Percentiles rank a stretch among this genome's conserved stretches.
Evolutionary conservation across 2,329 filamentous ascomycete species (phyloP).

Genomic region (Ceratocystiopsis brevicomis): DNA sequence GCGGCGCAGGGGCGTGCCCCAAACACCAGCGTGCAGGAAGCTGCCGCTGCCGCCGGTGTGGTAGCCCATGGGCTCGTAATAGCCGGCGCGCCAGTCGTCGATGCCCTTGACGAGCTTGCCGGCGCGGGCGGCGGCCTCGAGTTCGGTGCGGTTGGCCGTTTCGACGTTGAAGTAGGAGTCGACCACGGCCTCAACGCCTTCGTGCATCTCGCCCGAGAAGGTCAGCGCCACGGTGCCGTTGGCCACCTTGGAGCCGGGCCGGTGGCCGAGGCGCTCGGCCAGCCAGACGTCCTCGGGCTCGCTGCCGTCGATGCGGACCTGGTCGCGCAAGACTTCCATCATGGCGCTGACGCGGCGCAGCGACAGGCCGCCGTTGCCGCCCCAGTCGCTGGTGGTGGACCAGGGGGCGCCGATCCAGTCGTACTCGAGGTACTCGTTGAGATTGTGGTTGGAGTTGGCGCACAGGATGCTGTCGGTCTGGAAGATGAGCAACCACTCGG

Average conservation of each 20-base stretch:
- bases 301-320: constrained; percentile 23
- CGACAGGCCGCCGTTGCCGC: constrained; percentile 33
- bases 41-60: constrained; percentile 32
- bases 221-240: constrained; percentile 29
- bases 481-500: constrained; percentile 36
- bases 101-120: constrained; percentile 22
- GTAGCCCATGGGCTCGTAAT: constrained; percentile 40
- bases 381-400: constrained; percentile 22
- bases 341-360: constrained; percentile 34
- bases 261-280: constrained; percentile 29
- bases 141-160: constrained; percentile 9
- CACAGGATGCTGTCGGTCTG: constrained; percentile 37
- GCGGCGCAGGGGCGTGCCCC: constrained; percentile 27
- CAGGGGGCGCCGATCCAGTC: constrained; percentile 36
- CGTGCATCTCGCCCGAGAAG: constrained; percentile 31
- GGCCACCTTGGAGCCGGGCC: constrained; percentile 28
- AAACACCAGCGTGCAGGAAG: constrained; percentile 26
- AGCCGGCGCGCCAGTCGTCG: constrained; percentile 31
- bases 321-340: constrained; percentile 29
- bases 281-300: constrained; percentile 40
- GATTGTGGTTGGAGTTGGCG: constrained; percentile 26
- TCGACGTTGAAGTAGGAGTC: constrained; percentile 9
- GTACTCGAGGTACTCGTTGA: constrained; percentile 32
- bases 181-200: constrained; percentile 14
- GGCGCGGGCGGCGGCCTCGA: constrained; percentile 14